A percentile compares a stretch with the other conserved stretches of the same genome.
phyloP scores from a whole-genome alignment of 1,284 basidiomycete genomes.

The Termitomyces sp. region DNA sequence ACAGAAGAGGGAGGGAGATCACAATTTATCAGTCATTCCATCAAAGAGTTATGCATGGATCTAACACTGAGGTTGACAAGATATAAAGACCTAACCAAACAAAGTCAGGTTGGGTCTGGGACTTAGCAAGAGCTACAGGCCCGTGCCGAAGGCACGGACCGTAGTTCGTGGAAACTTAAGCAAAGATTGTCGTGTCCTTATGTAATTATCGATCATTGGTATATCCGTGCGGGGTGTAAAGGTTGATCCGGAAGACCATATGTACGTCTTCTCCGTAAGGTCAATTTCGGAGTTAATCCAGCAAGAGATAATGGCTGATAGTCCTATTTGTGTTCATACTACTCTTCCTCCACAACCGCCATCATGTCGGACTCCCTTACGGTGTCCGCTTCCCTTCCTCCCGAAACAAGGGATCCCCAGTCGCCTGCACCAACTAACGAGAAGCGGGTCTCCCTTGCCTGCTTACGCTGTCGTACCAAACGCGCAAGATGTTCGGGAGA shows the following conservation, averaged over 20 bases:
- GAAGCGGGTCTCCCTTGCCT: constrained; percentile 15
- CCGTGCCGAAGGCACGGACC: no score
- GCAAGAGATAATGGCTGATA: constrained; percentile 3
- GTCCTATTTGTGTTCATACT: constrained; percentile 5
- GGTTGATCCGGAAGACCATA: constrained; percentile 4
- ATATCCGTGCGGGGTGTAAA: neutral
- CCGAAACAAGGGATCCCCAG: neutral
- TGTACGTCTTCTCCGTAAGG: neutral
- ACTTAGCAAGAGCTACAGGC: no score
- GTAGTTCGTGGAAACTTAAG: neutral
- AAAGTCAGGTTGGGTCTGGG: no score
- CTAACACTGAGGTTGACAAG: no score
- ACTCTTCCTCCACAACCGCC: constrained; percentile 1
- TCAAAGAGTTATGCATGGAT: no score
- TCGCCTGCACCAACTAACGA: constrained; percentile 8
- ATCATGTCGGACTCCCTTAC: constrained; percentile 8
- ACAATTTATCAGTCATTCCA: no score
- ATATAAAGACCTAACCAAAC: no score
- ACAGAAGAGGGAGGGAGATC: no score
- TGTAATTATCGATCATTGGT: neutral
- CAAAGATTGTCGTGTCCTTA: neutral
- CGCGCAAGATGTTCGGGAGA: constrained; percentile 15
- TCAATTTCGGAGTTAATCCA: neutral
- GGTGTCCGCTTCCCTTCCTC: constrained; percentile 4
- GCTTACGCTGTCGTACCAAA: constrained; percentile 15